Evolutionary conservation across 2,329 filamentous ascomycete species (phyloP).

Genomic region (Nothomitra cinnamomea): DNA sequence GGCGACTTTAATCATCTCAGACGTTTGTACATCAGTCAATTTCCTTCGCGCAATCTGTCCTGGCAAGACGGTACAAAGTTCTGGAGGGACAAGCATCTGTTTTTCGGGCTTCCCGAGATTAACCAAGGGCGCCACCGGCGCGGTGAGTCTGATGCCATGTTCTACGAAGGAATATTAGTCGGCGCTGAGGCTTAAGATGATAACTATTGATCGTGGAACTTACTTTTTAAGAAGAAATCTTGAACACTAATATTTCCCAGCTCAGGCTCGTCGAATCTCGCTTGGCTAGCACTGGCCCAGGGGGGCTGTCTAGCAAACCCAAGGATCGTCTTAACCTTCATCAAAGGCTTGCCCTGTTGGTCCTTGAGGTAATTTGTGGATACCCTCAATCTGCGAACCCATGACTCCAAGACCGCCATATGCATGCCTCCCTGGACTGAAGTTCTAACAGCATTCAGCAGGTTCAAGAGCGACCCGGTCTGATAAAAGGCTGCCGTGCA

Average conservation of each 20-base stretch:
- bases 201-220: slow-evolving; percentile 1
- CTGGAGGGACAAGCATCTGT: slow-evolving; percentile 7
- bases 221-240: background rate
- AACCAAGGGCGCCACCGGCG: background rate
- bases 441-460: background rate
- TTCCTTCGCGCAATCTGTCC: slow-evolving; percentile 9
- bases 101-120: slow-evolving; percentile 4
- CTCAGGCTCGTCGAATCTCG: background rate
- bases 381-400: slow-evolving; percentile 8
- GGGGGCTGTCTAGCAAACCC: slow-evolving; percentile 5
- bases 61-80: slow-evolving; percentile 9
- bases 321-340: slow-evolving; percentile 9
- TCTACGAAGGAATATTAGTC: background rate
- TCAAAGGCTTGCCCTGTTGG: background rate
- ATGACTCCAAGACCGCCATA: background rate
- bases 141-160: background rate
- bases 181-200: no score
- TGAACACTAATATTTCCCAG: background rate
- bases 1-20: slow-evolving; percentile 10
- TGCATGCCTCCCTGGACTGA: background rate
- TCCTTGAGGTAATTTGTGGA: slow-evolving; percentile 8
- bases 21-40: slow-evolving; percentile 7
- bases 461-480: slow-evolving; percentile 2
- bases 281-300: background rate
- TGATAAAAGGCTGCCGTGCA: slow-evolving; percentile 9